Percentiles rank a stretch among this genome's conserved stretches.
Conservation (phyloP, 202 grass and related monocot species). For the Cymbopogon flexuosus region DNA sequence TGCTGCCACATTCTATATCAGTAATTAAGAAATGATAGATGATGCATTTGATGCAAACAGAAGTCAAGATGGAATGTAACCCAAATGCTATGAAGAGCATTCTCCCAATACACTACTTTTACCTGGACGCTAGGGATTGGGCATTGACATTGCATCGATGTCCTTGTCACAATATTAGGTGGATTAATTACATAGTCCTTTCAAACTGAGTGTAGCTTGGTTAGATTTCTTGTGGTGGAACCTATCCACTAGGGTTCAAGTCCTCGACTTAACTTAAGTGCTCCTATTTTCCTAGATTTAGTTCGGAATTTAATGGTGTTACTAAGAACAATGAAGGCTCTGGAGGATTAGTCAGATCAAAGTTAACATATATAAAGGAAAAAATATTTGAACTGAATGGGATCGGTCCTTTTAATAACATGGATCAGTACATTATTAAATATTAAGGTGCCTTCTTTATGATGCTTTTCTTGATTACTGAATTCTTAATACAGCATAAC, state of each 20-base stretch:
- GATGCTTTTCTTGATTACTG: background rate
- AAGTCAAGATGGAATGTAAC: background rate
- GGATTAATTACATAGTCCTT: background rate
- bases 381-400: background rate
- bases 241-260: background rate
- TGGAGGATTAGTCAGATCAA: background rate
- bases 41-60: background rate
- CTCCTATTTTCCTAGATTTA: background rate
- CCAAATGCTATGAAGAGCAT: background rate
- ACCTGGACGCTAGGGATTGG: background rate
- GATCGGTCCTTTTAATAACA: background rate
- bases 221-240: background rate
- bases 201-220: background rate
- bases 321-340: background rate
- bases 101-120: background rate
- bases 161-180: background rate
- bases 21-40: background rate
- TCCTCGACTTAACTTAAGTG: background rate
- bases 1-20: background rate
- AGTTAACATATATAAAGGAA: background rate
- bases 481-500: background rate
- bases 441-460: background rate
- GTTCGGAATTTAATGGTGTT: background rate
- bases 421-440: background rate
- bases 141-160: background rate